phyloP scores from a whole-genome alignment of 805 yeast genomes.

The Suhomyces sp. region DNA sequence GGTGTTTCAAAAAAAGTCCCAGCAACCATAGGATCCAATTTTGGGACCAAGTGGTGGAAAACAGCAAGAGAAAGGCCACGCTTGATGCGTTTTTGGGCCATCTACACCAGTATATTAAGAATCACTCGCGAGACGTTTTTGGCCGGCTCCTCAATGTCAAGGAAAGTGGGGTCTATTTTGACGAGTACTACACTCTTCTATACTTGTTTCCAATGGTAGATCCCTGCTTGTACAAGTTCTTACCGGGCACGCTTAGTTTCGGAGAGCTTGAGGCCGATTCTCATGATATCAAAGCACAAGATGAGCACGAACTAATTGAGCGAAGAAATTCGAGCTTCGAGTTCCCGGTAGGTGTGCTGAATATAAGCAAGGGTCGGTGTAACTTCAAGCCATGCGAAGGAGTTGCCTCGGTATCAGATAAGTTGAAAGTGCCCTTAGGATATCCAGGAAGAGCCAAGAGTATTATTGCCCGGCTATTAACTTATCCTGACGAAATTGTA shows the following conservation, averaged over 20 bases:
- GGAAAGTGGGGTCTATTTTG: slow-evolving; percentile 16
- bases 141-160: slow-evolving; percentile 18
- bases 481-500: background rate
- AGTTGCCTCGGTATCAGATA: background rate
- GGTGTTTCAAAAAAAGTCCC: slow-evolving; percentile 4
- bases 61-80: slow-evolving; percentile 3
- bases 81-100: slow-evolving; percentile 13
- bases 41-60: slow-evolving; percentile 1
- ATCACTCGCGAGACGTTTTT: slow-evolving; percentile 19
- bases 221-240: slow-evolving; percentile 20
- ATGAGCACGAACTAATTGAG: background rate
- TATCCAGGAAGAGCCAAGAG: slow-evolving; percentile 6
- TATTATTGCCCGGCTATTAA: slow-evolving; percentile 13
- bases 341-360: background rate
- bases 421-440: background rate
- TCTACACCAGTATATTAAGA: slow-evolving; percentile 12
- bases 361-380: background rate
- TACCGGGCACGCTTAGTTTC: slow-evolving; percentile 24
- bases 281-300: background rate
- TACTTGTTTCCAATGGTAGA: slow-evolving; percentile 33
- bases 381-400: background rate
- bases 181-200: slow-evolving; percentile 28
- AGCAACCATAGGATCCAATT: background rate
- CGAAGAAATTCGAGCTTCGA: background rate
- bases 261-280: slow-evolving; percentile 15